Base-by-base conservation (phyloP, 1,284 basidiomycete genomes). In the Irpex sp. region DNA sequence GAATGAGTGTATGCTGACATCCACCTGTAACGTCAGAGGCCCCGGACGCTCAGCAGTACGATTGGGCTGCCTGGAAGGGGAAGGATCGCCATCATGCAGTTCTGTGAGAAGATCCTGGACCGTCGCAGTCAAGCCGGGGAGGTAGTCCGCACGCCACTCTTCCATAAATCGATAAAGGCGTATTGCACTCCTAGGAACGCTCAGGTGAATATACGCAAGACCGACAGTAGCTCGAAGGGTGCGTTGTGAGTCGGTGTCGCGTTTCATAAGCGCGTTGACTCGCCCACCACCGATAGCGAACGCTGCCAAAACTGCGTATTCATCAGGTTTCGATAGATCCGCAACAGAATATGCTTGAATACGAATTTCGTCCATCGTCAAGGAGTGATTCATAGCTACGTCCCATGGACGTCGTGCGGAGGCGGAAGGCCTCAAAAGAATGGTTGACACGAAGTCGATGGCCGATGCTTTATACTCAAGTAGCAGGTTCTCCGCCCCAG, bases 81-180 rank as follows among this genome's bases (percentile, higher is more conserved):
- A 11, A 15, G 37, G 35, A 33, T 53, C 11, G 17, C 76, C 74
- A 62, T 75, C 73, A 37, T 83, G 79, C 33, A 91, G 72, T 69
- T 93, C 91, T 1, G 83, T 81, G 19, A 93, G 73, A 21, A 93
- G 74, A 2, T 82, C 83, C 62, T 85, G 83, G n/a, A 89, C 71
- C 37, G 87, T 85, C 7, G 83, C 79, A 68, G 92, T 84, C 36
- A 92, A 79, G 3, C 82, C 85, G 8, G 91, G 87, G 31, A 93
- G 77, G 68, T 90, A 93, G 67, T 92, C 89, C 3, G 82, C 83
- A 68, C 84, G 79, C 93, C 93, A 94, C 68, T 92, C 88, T 67
- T 92, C 87, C 33, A 88, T 72, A 68, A 93, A 93, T 50, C 81
- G 83, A 71, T 92, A 92, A 4, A 93, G 77, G 19, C 87, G 85